phyloP scores from a whole-genome alignment of 805 yeast genomes.

The Debaryomyces castellii region DNA sequence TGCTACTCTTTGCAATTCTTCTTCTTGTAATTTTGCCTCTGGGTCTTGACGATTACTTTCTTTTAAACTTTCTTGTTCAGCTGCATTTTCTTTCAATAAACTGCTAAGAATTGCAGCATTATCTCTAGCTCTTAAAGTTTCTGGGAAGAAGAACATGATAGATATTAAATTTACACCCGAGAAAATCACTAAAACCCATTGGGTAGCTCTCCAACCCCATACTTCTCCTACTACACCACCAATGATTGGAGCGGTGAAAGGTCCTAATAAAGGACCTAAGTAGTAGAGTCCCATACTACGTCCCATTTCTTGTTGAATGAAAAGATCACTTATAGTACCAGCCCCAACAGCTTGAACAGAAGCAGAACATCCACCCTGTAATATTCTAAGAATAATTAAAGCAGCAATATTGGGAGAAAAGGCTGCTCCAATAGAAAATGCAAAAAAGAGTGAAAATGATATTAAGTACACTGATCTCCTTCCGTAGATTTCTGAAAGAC shows the following conservation, averaged over 20 bases:
- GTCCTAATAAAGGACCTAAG: constrained; percentile 80
- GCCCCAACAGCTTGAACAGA: constrained; percentile 90
- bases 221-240: constrained; percentile 72
- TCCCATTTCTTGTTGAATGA: constrained; percentile 66
- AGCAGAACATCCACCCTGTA: constrained; percentile 80
- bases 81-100: constrained; percentile 1
- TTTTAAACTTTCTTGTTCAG: constrained; percentile 2
- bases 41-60: constrained; percentile 1
- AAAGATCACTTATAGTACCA: constrained; percentile 80
- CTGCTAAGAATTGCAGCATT: constrained; percentile 34
- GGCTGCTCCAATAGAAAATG: constrained; percentile 73
- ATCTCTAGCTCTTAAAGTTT: constrained; percentile 68
- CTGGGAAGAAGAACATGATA: constrained; percentile 67
- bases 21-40: constrained; percentile 8
- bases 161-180: constrained; percentile 53
- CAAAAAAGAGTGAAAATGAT: constrained; percentile 62
- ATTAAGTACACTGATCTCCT: constrained; percentile 70
- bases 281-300: constrained; percentile 77
- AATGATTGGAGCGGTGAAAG: constrained; percentile 70
- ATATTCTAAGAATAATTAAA: constrained; percentile 65
- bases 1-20: constrained; percentile 30
- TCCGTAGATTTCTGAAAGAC: constrained; percentile 72
- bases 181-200: constrained; percentile 75
- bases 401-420: constrained; percentile 58
- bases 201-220: constrained; percentile 90